Conservation (phyloP, 768 basidiomycete species). For the Favolaschia claudopus region DNA sequence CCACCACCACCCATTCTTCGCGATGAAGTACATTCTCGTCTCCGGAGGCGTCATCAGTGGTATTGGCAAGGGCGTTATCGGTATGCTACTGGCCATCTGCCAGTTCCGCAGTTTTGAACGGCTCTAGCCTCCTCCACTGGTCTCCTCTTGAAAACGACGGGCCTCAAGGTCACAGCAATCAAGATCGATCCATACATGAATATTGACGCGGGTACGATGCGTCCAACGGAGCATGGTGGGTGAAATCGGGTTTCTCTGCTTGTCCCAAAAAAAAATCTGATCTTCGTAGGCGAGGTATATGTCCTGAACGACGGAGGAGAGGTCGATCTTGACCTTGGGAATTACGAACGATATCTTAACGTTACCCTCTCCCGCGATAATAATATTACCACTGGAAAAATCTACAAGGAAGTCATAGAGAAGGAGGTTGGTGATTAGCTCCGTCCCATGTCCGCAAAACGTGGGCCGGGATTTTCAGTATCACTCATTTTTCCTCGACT, state of each 20-base stretch:
- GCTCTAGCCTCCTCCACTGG: constrained; percentile 92
- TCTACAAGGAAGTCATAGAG: constrained; percentile 96
- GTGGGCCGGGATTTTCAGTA: neutral
- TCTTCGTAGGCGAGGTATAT: constrained; percentile 87
- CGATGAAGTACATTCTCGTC: constrained; percentile 95
- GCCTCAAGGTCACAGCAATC: constrained; percentile 97
- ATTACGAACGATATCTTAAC: constrained; percentile 97
- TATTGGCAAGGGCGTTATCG: constrained; percentile 99
- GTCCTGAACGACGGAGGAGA: constrained; percentile 98
- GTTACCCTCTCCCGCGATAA: constrained; percentile 94
- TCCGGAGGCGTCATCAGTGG: constrained; percentile 98
- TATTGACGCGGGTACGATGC: constrained; percentile 99
- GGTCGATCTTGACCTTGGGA: constrained; percentile 96
- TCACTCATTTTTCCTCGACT: neutral
- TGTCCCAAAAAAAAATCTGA: neutral
- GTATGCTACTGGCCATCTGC: constrained; percentile 56
- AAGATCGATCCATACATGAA: constrained; percentile 99
- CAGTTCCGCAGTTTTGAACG: constrained; percentile 22
- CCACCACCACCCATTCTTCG: neutral
- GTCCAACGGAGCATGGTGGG: constrained; percentile 97
- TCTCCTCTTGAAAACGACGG: constrained; percentile 91
- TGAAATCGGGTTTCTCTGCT: neutral
- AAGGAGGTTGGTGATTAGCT: constrained; percentile 74
- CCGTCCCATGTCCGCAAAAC: no score
- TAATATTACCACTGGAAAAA: constrained; percentile 99